A percentile compares a stretch with the other conserved stretches of the same genome.
phyloP scores from a whole-genome alignment of 2,329 filamentous ascomycete species.

The Thyridium curvatum region DNA sequence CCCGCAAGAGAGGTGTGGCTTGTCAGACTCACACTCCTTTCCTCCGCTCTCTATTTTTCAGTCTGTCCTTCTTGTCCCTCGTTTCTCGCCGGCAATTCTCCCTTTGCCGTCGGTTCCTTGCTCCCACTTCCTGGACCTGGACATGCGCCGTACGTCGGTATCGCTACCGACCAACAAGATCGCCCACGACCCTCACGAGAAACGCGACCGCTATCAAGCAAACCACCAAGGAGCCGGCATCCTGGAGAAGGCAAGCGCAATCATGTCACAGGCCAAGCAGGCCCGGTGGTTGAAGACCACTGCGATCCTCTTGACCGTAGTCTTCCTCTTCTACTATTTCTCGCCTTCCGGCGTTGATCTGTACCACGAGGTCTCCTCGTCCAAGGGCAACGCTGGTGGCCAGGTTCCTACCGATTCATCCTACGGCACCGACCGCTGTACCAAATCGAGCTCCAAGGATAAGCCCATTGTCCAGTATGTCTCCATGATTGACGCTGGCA shows the following conservation, averaged over 20 bases:
- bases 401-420: conserved; percentile 54
- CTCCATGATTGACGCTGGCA: conserved; percentile 97
- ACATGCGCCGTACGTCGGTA: conserved; percentile 61
- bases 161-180: conserved; percentile 56
- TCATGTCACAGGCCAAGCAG: conserved; percentile 59
- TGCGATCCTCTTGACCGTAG: conserved; percentile 52
- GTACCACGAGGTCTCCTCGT: conserved; percentile 29
- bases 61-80: conserved; percentile 8
- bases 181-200: conserved; percentile 58
- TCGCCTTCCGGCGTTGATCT: conserved; percentile 53
- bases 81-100: conserved; percentile 4
- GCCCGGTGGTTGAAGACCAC: conserved; percentile 60
- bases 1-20: too few species aligned
- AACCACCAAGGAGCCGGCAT: conserved; percentile 38
- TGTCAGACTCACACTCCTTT: neutral
- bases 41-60: neutral
- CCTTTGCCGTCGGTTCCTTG: conserved; percentile 13
- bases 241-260: conserved; percentile 47
- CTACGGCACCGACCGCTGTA: conserved; percentile 68
- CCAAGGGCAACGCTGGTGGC: conserved; percentile 24
- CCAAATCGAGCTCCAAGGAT: conserved; percentile 73
- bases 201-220: conserved; percentile 52
- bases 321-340: conserved; percentile 59
- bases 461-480: conserved; percentile 97
- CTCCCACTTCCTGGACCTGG: conserved; percentile 13